Evolutionary conservation across 2,329 filamentous ascomycete species (phyloP), one percentile per base, ranked within the genome.

Genomic region (Alternaria gansuensis): DNA sequence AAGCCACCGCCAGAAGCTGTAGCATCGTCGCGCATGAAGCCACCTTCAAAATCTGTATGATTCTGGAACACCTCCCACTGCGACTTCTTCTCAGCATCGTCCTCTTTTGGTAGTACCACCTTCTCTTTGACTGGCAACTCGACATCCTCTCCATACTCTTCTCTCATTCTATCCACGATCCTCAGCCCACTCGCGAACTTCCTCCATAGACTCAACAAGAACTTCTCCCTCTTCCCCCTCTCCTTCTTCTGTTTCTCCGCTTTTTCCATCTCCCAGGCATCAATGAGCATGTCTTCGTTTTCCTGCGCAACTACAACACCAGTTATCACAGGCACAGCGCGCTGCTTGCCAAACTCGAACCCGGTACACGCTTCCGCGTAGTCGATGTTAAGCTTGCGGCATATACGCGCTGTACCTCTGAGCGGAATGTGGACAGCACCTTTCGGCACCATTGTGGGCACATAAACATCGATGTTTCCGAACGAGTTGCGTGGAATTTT

Each of bases 391-490:
- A 99, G 82, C 61, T 90, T 88, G 74, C 91, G 92, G 76, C 94
- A 97, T 1, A 97, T 86, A 46, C 89, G 88, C 31, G 89, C 88
- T 0, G 89, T 90, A 0, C 92, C 92, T 44, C 89, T 87, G 53
- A 89, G 88, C 0, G 92, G 92, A 2, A 98, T 84, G 74, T 99
- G 95, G 0, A 90, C 85, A 2, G 93, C 93, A 0, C 95, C 94
- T 39, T 80, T 78, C 0, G 95, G 95, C 26, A 96, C 89, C 95
- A 99, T 98, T 62, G 92, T 93, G 37, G 92, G 90, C 0, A 91
- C 93, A 75, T 96, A 99, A 54, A 97, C 87, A 75, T 99, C 95
- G 62, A 99, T 98, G 67, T 99, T 99, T 8, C 94, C 94, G 69
- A 94, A 99, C 34, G 88, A 88, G 69, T 99, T 99, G 77, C 95